phyloP scores from a whole-genome alignment of 108 stramenopile species.

The Nitzschia palea region DNA sequence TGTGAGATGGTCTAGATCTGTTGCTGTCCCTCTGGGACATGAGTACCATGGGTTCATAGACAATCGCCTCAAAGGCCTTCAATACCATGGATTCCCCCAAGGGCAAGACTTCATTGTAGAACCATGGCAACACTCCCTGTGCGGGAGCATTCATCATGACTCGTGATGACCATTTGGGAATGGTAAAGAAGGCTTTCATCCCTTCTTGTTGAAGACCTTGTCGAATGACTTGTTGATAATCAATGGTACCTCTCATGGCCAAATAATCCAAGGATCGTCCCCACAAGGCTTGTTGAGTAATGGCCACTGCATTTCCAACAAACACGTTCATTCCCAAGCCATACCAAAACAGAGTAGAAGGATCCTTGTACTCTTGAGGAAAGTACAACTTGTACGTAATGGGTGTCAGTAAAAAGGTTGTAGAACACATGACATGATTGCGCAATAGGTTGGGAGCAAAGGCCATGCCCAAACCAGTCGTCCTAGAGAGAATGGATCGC shows the following conservation, averaged over 20 bases:
- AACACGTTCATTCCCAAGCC: conserved; percentile 74
- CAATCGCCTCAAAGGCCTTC: neutral
- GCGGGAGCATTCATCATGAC: conserved; percentile 83
- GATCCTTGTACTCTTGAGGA: conserved; percentile 69
- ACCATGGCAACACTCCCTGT: conserved; percentile 74
- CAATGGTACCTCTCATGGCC: conserved; percentile 25
- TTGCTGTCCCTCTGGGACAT: too few relatives aligned
- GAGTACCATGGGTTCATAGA: too few relatives aligned
- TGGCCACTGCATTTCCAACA: conserved; percentile 69
- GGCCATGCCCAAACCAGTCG: conserved; percentile 16
- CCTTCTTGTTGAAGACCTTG: conserved; percentile 54
- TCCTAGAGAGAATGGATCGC: conserved; percentile 22
- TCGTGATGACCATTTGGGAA: conserved; percentile 69
- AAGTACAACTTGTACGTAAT: conserved; percentile 66
- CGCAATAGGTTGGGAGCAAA: conserved; percentile 23
- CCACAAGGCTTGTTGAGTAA: conserved; percentile 82
- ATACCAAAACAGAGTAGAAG: conserved; percentile 63
- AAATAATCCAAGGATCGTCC: conserved; percentile 63
- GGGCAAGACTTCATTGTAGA: conserved; percentile 79
- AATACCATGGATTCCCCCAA: conserved; percentile 61
- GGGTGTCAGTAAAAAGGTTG: conserved; percentile 66
- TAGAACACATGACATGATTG: conserved; percentile 63
- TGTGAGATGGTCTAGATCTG: too few relatives aligned
- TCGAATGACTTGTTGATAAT: conserved; percentile 49
- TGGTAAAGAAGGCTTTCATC: conserved; percentile 67